Evolutionary conservation across 2,329 filamentous ascomycete genomes (phyloP).

Genomic region (Xylariaceae sp.): DNA sequence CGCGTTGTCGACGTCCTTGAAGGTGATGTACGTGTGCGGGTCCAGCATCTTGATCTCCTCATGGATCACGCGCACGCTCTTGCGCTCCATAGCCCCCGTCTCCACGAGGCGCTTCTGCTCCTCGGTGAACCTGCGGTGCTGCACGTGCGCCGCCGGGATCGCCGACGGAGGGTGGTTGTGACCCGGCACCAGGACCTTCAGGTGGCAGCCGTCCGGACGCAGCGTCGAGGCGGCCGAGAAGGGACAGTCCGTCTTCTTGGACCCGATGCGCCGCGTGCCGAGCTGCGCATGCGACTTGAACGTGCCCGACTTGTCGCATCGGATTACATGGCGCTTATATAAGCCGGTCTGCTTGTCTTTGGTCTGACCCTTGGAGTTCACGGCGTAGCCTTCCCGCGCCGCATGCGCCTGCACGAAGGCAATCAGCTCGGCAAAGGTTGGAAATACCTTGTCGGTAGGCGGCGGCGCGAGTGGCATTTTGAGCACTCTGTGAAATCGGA

Average conservation of each 20-base stretch:
- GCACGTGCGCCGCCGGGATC: slow-evolving; percentile 20
- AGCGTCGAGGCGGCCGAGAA: slow-evolving; percentile 23
- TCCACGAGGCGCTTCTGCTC: slow-evolving; percentile 24
- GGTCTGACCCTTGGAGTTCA: slow-evolving; percentile 23
- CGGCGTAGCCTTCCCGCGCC: slow-evolving; percentile 23
- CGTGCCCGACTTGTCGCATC: slow-evolving; percentile 24
- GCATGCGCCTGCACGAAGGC: slow-evolving; percentile 22
- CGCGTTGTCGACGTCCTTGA: slow-evolving; percentile 25
- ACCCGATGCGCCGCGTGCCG: slow-evolving; percentile 20
- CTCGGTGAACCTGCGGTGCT: slow-evolving; percentile 25
- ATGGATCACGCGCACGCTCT: slow-evolving; percentile 21
- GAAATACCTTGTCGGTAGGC: slow-evolving; percentile 20
- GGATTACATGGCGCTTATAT: slow-evolving; percentile 24
- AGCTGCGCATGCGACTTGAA: slow-evolving; percentile 23
- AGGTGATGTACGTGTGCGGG: slow-evolving; percentile 20
- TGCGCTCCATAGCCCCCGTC: slow-evolving; percentile 21
- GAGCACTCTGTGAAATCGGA: too few species aligned
- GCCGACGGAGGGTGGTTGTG: slow-evolving; percentile 26
- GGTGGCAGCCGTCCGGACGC: slow-evolving; percentile 23
- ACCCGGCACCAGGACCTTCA: slow-evolving; percentile 20
- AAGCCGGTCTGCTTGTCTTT: slow-evolving; percentile 24
- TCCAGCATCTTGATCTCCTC: slow-evolving; percentile 20
- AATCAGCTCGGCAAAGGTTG: slow-evolving; percentile 23
- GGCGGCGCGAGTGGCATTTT: slow-evolving; percentile 24
- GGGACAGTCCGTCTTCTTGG: slow-evolving; percentile 27